Evolutionary conservation across 495 filamentous ascomycete genomes (phyloP).

Genomic region (Trichoderma erinaceum): DNA sequence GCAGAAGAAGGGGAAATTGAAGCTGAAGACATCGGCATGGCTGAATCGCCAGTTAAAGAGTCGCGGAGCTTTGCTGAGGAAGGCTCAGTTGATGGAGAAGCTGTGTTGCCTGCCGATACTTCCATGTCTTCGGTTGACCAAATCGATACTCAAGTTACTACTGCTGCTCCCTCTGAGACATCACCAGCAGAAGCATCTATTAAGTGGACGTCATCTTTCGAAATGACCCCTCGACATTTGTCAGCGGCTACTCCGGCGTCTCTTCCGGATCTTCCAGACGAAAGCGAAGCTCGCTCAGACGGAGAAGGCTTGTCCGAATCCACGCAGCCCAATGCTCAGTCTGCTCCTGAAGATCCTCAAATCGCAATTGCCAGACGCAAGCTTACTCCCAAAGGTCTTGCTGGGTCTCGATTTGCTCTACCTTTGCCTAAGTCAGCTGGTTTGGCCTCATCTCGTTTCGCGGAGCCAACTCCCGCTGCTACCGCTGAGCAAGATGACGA

Average conservation of each 20-base stretch:
- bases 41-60: constrained; percentile 19
- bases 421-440: constrained; percentile 1
- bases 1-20: constrained; percentile 30
- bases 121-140: constrained; percentile 43
- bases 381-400: constrained; percentile 14
- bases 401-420: constrained; percentile 5
- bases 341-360: constrained; percentile 51
- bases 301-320: constrained; percentile 36
- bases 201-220: constrained; percentile 36
- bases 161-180: constrained; percentile 30
- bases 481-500: constrained; percentile 12
- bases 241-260: background rate
- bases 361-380: constrained; percentile 53
- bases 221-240: constrained; percentile 17
- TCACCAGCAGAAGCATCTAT: constrained; percentile 34
- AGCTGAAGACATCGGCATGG: constrained; percentile 24
- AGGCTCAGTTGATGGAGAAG: constrained; percentile 35
- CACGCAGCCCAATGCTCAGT: constrained; percentile 52
- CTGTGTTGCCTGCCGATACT: constrained; percentile 36
- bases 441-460: constrained; percentile 16
- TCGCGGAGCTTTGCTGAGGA: constrained; percentile 25
- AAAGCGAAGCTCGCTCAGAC: constrained; percentile 33
- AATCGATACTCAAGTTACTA: constrained; percentile 36
- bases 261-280: constrained; percentile 35
- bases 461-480: constrained; percentile 21